phyloP scores from a whole-genome alignment of 2,329 filamentous ascomycete species.

The Volutella citrinella region DNA sequence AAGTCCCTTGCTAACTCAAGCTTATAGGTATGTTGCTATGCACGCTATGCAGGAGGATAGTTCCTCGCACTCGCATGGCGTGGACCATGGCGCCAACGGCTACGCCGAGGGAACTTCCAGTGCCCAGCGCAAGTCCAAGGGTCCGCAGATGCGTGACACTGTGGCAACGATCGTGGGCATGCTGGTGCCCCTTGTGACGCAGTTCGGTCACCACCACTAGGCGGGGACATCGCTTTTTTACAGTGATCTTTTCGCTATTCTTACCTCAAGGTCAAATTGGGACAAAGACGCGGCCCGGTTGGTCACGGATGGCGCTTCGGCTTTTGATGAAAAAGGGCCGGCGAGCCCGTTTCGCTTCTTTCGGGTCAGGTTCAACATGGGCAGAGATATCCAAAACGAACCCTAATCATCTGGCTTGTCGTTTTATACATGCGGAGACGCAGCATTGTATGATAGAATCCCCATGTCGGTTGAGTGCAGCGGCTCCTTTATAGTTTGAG shows the following conservation, averaged over 20 bases:
- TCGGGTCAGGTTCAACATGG: too few relatives aligned
- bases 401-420: too few relatives aligned
- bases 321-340: constrained; percentile 18
- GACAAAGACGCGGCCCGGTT: too few relatives aligned
- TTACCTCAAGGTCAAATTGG: too few relatives aligned
- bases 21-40: constrained; percentile 86
- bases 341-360: constrained; percentile 18
- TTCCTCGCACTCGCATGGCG: constrained; percentile 46
- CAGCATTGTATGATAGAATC: too few relatives aligned
- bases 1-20: constrained; percentile 14
- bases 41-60: constrained; percentile 89
- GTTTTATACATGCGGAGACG: too few relatives aligned
- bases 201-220: constrained; percentile 72
- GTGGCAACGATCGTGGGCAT: constrained; percentile 72
- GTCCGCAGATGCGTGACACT: constrained; percentile 65
- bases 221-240: constrained; percentile 3
- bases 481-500: too few relatives aligned
- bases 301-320: constrained; percentile 14
- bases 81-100: constrained; percentile 55
- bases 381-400: too few relatives aligned
- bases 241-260: constrained; percentile 6
- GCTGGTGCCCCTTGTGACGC: constrained; percentile 73
- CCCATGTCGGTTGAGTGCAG: too few relatives aligned
- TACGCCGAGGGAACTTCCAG: constrained; percentile 47
- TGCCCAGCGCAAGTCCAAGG: constrained; percentile 49